Base-by-base conservation (phyloP, 2,329 filamentous ascomycete genomes). In the Stemphylium beticola region DNA sequence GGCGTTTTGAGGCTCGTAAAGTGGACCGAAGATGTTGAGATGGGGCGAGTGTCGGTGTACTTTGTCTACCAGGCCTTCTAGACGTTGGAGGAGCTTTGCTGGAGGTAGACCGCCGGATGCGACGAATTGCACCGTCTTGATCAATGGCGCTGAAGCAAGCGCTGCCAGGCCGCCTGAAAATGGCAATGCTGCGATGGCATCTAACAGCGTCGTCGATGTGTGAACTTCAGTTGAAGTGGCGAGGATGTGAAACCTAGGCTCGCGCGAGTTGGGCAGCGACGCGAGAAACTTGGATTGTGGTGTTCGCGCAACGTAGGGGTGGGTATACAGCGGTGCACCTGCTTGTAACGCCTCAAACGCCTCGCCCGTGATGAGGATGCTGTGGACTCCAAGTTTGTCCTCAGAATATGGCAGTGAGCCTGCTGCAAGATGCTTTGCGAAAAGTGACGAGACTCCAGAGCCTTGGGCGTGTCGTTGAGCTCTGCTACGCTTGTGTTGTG, bases 11-110 rank as follows among this genome's bases (percentile, higher is more conserved):
- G 57, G 38, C 17, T 67, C 61, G 46, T 69, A 61, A 0, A 74
- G 58, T 0, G 70, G 64, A 4, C 72, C 72, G 34, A 73, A 73
- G 33, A 71, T 60, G 8, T 60, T 49, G 4, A 70, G 65, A 8
- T 62, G 55, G 1, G 68, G 66, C 2, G 66, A 39, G 11, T 71
- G 65, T 14, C 60, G 59, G 40, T 74, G 66, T 0, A 73, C 62
- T 49, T 75, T 75, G 32, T 71, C 70, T 18, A 75, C 62, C 11
- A 75, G 61, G 10, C 58, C 65, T 53, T 75, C 72, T 5, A 75
- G 57, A 26, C 71, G 69, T 48, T 72, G 70, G n/a, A 74, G 65
- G 2, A 75, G 63, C 5, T 68, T 68, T 8, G 58, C 71, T 1
- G 67, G 58, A 0, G 62, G 50, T 1, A 71, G 58, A 5, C 70